Conservation (phyloP, 257 asterid species). For the Euphrasia confusa region DNA sequence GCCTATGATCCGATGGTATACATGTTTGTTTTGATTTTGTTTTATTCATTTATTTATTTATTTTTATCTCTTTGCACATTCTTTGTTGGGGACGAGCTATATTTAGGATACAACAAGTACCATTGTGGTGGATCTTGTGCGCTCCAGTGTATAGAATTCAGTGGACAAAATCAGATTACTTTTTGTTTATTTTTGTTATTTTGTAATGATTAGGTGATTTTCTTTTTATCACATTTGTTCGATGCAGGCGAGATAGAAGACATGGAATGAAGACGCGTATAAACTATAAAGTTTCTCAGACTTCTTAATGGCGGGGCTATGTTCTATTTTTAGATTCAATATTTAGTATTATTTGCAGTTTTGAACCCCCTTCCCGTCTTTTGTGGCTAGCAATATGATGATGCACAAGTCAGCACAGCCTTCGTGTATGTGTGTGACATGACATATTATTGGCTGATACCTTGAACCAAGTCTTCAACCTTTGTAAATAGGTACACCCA, state of each 20-base stretch:
- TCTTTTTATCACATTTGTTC: too few relatives aligned
- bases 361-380: conserved; percentile 34
- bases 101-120: too few relatives aligned
- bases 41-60: too few relatives aligned
- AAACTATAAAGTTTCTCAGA: neutral
- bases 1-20: neutral
- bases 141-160: too few relatives aligned
- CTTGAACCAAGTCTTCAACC: conserved; percentile 5
- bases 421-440: conserved; percentile 2
- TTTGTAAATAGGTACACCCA: conserved; percentile 24
- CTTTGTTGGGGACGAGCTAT: too few relatives aligned
- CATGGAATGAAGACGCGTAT: conserved; percentile 28
- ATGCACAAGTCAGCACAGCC: conserved; percentile 8
- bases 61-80: too few relatives aligned
- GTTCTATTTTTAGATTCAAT: conserved; percentile 21
- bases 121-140: too few relatives aligned
- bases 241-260: conserved; percentile 12
- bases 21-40: too few relatives aligned
- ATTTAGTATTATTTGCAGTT: conserved; percentile 34
- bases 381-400: conserved; percentile 30
- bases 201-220: too few relatives aligned
- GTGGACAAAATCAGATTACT: too few relatives aligned
- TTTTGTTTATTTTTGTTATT: too few relatives aligned
- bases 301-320: too few relatives aligned
- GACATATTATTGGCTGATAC: conserved; percentile 17